Evolutionary conservation across 2,329 filamentous ascomycete genomes (phyloP).

Genomic region (Fusarium buharicum): DNA sequence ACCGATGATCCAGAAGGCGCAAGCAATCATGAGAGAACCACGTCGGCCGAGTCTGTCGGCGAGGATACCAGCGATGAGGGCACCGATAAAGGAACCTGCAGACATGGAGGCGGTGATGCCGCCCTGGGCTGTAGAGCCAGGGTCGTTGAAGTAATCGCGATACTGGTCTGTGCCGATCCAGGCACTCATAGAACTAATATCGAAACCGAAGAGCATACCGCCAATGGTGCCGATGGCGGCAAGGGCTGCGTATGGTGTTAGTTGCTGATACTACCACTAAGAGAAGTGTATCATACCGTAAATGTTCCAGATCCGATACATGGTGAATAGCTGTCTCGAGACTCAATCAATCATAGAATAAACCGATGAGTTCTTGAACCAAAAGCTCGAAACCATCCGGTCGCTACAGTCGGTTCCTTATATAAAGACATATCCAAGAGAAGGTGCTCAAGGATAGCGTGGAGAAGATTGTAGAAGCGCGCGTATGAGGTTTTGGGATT

Average conservation of each 20-base stretch:
- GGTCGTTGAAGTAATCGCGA: constrained; percentile 62
- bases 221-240: constrained; percentile 56
- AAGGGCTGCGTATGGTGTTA: constrained; percentile 44
- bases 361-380: not conserved
- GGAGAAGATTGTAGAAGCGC: constrained; percentile 43
- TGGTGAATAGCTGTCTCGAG: constrained; percentile 26
- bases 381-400: not conserved
- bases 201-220: constrained; percentile 63
- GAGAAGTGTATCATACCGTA: constrained; percentile 45
- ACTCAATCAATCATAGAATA: constrained; percentile 2
- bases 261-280: not conserved
- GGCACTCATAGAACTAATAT: constrained; percentile 68
- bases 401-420: constrained; percentile 23
- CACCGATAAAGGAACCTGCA: constrained; percentile 60
- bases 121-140: constrained; percentile 57
- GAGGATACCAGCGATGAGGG: constrained; percentile 56
- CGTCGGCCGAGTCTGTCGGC: constrained; percentile 59
- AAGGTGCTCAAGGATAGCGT: constrained; percentile 25
- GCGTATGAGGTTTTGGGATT: constrained; percentile 35
- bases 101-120: constrained; percentile 62
- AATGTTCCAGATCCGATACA: constrained; percentile 53
- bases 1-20: constrained; percentile 64
- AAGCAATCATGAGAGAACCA: constrained; percentile 58
- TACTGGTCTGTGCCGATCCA: constrained; percentile 64
- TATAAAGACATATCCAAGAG: constrained; percentile 10